Evolutionary conservation across 1,139 yeast genomes (phyloP), one percentile per base, ranked within the genome.

Genomic region (Magnusiomyces paraingens): DNA sequence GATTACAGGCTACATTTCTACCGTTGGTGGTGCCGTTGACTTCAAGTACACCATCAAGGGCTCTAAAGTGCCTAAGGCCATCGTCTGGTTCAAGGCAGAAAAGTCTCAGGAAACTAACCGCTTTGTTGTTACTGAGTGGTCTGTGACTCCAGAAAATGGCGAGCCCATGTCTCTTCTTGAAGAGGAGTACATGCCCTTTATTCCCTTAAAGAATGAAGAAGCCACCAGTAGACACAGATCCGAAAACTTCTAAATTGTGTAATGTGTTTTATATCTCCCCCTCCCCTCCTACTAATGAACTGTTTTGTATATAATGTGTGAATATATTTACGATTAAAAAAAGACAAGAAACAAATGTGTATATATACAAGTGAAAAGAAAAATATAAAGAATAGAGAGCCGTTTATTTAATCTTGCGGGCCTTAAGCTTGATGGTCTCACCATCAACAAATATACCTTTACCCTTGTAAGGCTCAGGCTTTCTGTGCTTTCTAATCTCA

Each of bases 401-500:
- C 50, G 53, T 56, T 68, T 78, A 91, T 82, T 91, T 93, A 69
- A 90, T 86, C 79, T 90, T 91, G 80, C 87, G 87, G 63, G 86
- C 90, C 79, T 93, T 93, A 69, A 91, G 78, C 69, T 82, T 85
- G 69, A 93, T 85, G 52, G 95, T 90, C 73, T 93, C 98, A 65
- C 83, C 86, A 70, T 91, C 88, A 53, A 94, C 86, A 67, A 86
- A 94, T 54, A 94, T 86, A 66, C 99, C 99, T 62, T 94, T 94
- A 67, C 99, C 99, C 73, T 94, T 94, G 71, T 94, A 94, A 43
- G 98, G 97, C 73, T 94, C 99, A 43, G 99, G 99, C 58, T 95
- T 95, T 70, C 89, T 87, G 75, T 81, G 82, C 63, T 81, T 82
- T 70, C 99, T 83, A 61, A 94, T 79, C 55, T 82, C 80, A 20